Evolutionary conservation across 23 red algal genomes (phyloP), one percentile per base, ranked within the genome.

Genomic region (Porphyridium purpureum): DNA sequence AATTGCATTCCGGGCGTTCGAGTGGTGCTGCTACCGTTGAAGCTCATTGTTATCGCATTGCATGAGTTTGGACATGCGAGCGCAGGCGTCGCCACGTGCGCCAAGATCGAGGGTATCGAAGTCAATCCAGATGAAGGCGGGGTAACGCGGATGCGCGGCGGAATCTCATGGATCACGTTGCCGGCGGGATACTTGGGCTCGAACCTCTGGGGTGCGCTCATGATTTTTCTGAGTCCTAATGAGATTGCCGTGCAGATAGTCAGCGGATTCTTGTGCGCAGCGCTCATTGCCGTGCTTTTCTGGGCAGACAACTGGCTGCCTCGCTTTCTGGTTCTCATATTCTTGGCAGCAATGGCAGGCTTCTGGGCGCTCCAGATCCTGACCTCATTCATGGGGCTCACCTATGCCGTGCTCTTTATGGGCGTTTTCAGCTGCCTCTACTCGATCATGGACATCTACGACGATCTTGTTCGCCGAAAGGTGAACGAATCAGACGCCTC

Each of bases 281-380:
- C 44, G 19, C 44, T 48, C 44, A 22, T 22, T 1, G 44, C 44
- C 17, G 44, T 48, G 14, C 17, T 22, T 15, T 48, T 4, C 9
- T 48, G 44, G 44, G 44, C 44, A 1, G 44, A 48, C 44, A 22
- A 22, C 44, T n/a, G n/a, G n/a, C n/a, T n/a, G n/a, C n/a, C n/a
- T n/a, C n/a, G n/a, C n/a, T 48, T 15, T 22, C 44, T 48, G 44
- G 23, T 22, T 15, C 44, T 48, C 0, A 2, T 48, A 3, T 15
- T 15, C 9, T 48, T 22, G 19, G 23, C 23, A 0, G 44, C 23
- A 15, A 48, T 48, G 44, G 44, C 6, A 4, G 44, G 3, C 6
- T n/a, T n/a, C n/a, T n/a, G n/a, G n/a, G 44, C 44, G 44, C 44
- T 48, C 17, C 17, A 21, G 44, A 22, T 22, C 0, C 17, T 15